phyloP scores from a whole-genome alignment of 139 green algal species.

The Nannochloris sp. region DNA sequence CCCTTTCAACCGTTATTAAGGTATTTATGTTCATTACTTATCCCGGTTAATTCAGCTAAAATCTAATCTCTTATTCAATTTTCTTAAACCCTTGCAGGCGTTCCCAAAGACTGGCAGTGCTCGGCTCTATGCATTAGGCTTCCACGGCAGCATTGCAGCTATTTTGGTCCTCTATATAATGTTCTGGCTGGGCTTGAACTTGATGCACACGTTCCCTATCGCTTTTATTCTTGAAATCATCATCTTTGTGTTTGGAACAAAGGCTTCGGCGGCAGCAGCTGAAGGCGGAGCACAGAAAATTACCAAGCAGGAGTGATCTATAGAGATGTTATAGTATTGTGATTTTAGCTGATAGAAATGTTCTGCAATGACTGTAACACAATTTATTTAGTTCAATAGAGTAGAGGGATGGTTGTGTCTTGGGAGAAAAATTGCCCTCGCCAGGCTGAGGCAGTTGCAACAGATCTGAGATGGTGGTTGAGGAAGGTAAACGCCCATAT shows the following conservation, averaged over 20 bases:
- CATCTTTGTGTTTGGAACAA: constrained; percentile 18
- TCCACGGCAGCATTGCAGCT: constrained; percentile 35
- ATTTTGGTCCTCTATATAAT: constrained; percentile 39
- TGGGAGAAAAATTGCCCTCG: too few relatives aligned
- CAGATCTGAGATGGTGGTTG: too few relatives aligned
- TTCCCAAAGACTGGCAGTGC: constrained; percentile 13
- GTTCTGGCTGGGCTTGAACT: constrained; percentile 40
- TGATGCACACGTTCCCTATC: constrained; percentile 34
- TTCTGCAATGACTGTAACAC: too few relatives aligned
- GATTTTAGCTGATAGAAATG: too few relatives aligned
- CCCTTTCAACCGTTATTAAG: too few relatives aligned
- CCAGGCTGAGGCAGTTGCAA: too few relatives aligned
- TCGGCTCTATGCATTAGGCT: constrained; percentile 25
- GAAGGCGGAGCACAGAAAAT: not conserved
- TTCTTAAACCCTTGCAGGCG: not conserved
- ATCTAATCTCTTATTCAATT: not conserved
- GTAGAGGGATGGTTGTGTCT: too few relatives aligned
- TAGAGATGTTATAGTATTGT: not conserved
- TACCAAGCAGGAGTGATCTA: not conserved
- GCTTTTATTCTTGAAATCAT: constrained; percentile 8
- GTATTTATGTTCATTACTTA: not conserved
- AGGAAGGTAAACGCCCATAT: too few relatives aligned
- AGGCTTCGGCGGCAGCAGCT: constrained; percentile 8
- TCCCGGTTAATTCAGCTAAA: not conserved
- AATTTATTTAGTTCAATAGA: too few relatives aligned